These are phyloP conservation scores for Yamadazyma triangularis DNA, from an alignment of 1,139 yeast species.

Conservation along the genomic window DNA sequence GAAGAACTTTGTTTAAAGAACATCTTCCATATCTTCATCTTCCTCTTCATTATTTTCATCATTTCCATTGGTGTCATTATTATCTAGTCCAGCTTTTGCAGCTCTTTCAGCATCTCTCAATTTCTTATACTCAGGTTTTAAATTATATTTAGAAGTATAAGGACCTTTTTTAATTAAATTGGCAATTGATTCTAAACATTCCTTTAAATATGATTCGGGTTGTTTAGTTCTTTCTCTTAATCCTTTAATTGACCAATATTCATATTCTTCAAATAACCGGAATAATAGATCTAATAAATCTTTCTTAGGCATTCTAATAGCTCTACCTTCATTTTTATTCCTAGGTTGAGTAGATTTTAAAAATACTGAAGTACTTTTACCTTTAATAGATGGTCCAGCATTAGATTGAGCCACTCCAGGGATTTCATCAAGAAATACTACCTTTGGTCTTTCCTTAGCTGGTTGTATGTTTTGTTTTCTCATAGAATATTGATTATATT, in stretches of 20 bases:
- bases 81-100: constrained; percentile 48
- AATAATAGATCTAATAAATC: constrained; percentile 86
- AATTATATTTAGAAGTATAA: constrained; percentile 83
- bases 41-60: constrained; percentile 43
- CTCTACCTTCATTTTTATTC: constrained; percentile 68
- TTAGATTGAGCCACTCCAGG: constrained; percentile 85
- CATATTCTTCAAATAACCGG: constrained; percentile 88
- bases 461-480: constrained; percentile 46
- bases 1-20: constrained; percentile 16
- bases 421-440: constrained; percentile 74
- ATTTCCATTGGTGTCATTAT: constrained; percentile 38
- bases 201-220: constrained; percentile 91
- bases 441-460: constrained; percentile 57
- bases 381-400: constrained; percentile 78
- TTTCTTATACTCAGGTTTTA: constrained; percentile 86
- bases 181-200: constrained; percentile 87
- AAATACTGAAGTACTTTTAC: constrained; percentile 58
- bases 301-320: constrained; percentile 90
- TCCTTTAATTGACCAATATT: constrained; percentile 95
- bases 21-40: constrained; percentile 40
- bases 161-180: constrained; percentile 91
- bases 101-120: constrained; percentile 75
- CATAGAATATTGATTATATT: constrained; percentile 49
- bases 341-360: constrained; percentile 38
- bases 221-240: constrained; percentile 90